A percentile compares a stretch with the other conserved stretches of the same genome.
Evolutionary conservation across 495 filamentous ascomycete genomes (phyloP).

Genomic region (Penicillium coprophilum): DNA sequence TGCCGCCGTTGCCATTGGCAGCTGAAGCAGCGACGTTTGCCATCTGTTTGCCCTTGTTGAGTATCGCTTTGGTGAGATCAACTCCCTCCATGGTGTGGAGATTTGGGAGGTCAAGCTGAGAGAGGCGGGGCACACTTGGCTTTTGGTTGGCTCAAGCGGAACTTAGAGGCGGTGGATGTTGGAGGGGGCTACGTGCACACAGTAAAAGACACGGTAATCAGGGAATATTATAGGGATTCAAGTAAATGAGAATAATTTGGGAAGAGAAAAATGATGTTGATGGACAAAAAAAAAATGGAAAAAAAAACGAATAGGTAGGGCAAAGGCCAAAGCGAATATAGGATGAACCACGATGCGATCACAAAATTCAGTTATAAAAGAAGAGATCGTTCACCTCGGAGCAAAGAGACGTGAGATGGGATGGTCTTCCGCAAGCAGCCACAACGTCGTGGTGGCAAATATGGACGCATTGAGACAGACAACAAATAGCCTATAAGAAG

Average conservation of each 20-base stretch:
- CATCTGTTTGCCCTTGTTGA: conserved; percentile 79
- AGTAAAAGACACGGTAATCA: background rate
- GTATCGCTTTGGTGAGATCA: conserved; percentile 70
- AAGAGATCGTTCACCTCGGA: conserved; percentile 4
- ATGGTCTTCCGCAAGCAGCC: conserved; percentile 29
- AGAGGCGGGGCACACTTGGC: conserved; percentile 27
- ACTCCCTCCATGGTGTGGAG: conserved; percentile 67
- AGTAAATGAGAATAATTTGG: background rate
- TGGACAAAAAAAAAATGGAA: background rate
- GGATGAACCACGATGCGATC: conserved; percentile 1
- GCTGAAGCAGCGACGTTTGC: conserved; percentile 57
- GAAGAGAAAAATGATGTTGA: background rate
- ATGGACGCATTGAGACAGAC: conserved; percentile 17
- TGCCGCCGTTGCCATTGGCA: conserved; percentile 65
- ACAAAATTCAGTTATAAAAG: background rate
- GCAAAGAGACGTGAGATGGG: conserved; percentile 3
- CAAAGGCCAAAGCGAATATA: background rate
- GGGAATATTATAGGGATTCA: background rate
- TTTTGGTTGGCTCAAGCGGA: conserved; percentile 14
- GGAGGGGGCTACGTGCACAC: conserved; percentile 12
- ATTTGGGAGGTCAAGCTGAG: conserved; percentile 22
- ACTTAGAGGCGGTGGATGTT: conserved; percentile 16
- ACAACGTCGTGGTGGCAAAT: conserved; percentile 22
- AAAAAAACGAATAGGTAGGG: background rate
- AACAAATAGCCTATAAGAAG: conserved; percentile 6